Conservation (phyloP, 2,329 filamentous ascomycete genomes). For the Sclerotinia glacialis region DNA sequence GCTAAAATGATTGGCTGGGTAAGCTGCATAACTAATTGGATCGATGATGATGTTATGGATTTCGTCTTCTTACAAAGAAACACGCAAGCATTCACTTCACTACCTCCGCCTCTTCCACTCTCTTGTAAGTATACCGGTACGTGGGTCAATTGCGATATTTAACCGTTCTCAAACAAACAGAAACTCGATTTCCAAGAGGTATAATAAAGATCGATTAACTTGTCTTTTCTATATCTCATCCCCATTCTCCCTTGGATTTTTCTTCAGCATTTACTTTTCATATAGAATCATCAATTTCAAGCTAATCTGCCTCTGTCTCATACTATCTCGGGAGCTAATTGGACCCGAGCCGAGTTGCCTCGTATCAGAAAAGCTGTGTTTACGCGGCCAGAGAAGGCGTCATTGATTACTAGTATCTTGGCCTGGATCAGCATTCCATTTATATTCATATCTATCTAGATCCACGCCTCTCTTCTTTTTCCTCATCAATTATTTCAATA, state of each 20-base stretch:
- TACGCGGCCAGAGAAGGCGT: conserved; percentile 11
- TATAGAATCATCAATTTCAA: neutral
- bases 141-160: neutral
- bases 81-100: conserved; percentile 24
- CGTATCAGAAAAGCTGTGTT: neutral
- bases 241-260: neutral
- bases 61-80: conserved; percentile 7
- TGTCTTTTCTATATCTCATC: neutral
- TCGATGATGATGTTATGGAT: conserved; percentile 27
- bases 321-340: neutral
- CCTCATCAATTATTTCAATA: conserved; percentile 29
- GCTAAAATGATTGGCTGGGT: conserved; percentile 12
- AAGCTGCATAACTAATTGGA: conserved; percentile 8
- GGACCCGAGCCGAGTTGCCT: conserved; percentile 1
- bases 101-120: neutral
- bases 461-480: conserved; percentile 12
- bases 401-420: conserved; percentile 15
- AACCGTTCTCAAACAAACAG: neutral
- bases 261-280: neutral
- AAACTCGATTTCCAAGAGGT: neutral
- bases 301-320: neutral
- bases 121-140: neutral
- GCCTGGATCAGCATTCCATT: conserved; percentile 12
- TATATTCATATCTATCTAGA: neutral
- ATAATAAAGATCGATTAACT: neutral